Conservation (phyloP, 768 basidiomycete genomes). For the Tricholoma sp. region DNA sequence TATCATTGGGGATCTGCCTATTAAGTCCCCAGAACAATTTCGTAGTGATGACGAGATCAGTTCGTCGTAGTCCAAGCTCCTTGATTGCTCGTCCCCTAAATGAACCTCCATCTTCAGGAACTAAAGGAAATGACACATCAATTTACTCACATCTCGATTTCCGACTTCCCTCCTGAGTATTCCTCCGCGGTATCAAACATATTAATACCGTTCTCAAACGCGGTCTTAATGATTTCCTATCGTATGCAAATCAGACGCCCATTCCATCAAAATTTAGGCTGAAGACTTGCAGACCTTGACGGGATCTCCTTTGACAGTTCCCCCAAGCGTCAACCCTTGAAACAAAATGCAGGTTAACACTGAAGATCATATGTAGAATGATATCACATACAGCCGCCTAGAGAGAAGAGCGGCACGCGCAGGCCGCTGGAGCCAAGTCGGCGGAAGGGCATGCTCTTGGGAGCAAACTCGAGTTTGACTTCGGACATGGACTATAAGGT, state of each 20-base stretch:
- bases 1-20: slow-evolving; percentile 48
- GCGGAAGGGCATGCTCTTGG: slow-evolving; percentile 42
- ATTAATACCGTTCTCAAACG: slow-evolving; percentile 70
- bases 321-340: slow-evolving; percentile 52
- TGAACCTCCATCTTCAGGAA: neutral
- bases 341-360: slow-evolving; percentile 5
- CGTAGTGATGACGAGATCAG: slow-evolving; percentile 66
- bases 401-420: slow-evolving; percentile 52
- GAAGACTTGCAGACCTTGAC: slow-evolving; percentile 43
- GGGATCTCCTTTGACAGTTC: slow-evolving; percentile 57
- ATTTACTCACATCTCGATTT: slow-evolving; percentile 56
- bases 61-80: slow-evolving; percentile 61
- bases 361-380: neutral
- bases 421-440: slow-evolving; percentile 48
- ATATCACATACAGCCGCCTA: slow-evolving; percentile 44
- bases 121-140: neutral
- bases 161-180: slow-evolving; percentile 59
- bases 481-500: slow-evolving; percentile 6
- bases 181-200: slow-evolving; percentile 67
- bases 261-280: neutral
- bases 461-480: slow-evolving; percentile 22
- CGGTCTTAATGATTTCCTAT: slow-evolving; percentile 68
- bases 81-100: slow-evolving; percentile 60
- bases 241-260: neutral
- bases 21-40: slow-evolving; percentile 69